Percentiles rank a stretch among this genome's conserved stretches.
These are phyloP conservation scores for Hericium rajendrae DNA, from an alignment of 768 basidiomycete species.

Conservation along the genomic window DNA sequence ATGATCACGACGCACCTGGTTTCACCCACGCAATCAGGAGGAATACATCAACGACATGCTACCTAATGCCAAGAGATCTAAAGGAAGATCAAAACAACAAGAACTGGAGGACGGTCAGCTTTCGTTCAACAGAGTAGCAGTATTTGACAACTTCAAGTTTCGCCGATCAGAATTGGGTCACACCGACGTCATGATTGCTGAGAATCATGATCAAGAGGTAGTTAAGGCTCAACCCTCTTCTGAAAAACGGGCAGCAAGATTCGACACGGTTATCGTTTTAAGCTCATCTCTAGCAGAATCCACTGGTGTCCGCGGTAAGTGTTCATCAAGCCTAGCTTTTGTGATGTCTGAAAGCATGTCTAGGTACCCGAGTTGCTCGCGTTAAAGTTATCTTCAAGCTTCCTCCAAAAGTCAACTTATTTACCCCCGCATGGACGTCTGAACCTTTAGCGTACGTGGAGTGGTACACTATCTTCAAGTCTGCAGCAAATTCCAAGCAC, in stretches of 20 bases:
- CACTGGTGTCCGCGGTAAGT: neutral
- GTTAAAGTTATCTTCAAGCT: neutral
- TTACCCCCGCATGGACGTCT: neutral
- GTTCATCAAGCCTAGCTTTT: neutral
- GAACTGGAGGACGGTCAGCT: no score
- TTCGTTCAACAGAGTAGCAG: neutral
- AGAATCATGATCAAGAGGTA: neutral
- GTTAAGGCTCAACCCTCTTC: neutral
- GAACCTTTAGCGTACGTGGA: neutral
- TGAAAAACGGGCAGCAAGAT: neutral
- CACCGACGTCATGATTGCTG: neutral
- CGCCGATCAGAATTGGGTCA: neutral
- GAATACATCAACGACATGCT: neutral
- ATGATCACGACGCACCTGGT: neutral
- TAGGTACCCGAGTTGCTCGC: neutral
- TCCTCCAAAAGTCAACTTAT: neutral
- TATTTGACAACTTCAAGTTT: neutral
- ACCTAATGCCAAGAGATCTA: no score
- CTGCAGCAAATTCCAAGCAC: neutral
- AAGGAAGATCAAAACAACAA: no score
- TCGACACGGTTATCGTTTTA: neutral
- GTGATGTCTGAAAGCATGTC: no score
- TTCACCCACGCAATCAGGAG: neutral
- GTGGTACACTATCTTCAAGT: neutral
- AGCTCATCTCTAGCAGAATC: no score